These are phyloP conservation scores for Ophiostoma tasmaniense DNA, from an alignment of 2,329 filamentous ascomycete genomes.

Conservation along the genomic window DNA sequence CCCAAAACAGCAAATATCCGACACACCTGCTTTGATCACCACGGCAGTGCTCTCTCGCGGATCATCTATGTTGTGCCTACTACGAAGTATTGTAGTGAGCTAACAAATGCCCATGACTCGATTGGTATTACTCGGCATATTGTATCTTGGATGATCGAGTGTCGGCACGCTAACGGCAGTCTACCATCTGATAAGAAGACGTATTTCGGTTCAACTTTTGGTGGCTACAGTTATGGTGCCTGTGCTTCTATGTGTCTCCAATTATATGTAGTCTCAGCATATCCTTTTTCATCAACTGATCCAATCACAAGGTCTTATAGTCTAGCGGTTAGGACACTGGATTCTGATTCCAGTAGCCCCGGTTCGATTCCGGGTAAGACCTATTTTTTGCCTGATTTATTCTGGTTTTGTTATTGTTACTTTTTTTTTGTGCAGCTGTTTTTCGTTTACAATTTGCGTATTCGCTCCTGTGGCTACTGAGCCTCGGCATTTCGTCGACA, in stretches of 20 bases:
- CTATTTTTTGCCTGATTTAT: background rate
- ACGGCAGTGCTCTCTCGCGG: background rate
- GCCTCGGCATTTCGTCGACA: background rate
- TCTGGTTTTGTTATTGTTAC: background rate
- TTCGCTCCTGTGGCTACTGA: too few relatives aligned
- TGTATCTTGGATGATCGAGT: background rate
- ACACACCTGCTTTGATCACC: background rate
- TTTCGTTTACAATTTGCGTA: too few relatives aligned
- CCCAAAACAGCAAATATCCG: background rate
- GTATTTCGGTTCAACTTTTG: too few relatives aligned
- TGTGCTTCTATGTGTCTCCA: too few relatives aligned
- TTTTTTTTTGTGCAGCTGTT: background rate
- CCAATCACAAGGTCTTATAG: slow-evolving; percentile 5
- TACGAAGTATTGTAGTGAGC: too few relatives aligned
- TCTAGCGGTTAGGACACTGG: slow-evolving; percentile 9
- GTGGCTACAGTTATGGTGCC: too few relatives aligned
- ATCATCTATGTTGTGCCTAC: background rate
- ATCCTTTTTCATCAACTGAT: background rate
- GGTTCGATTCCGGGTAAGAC: slow-evolving; percentile 8
- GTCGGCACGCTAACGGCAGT: background rate
- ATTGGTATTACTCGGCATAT: background rate
- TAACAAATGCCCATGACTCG: background rate
- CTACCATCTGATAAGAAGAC: background rate
- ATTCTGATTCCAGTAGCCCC: slow-evolving; percentile 9
- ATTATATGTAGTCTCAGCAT: background rate